Evolutionary conservation across 768 basidiomycete species (phyloP).

Genomic region (Termitomyces sp.): DNA sequence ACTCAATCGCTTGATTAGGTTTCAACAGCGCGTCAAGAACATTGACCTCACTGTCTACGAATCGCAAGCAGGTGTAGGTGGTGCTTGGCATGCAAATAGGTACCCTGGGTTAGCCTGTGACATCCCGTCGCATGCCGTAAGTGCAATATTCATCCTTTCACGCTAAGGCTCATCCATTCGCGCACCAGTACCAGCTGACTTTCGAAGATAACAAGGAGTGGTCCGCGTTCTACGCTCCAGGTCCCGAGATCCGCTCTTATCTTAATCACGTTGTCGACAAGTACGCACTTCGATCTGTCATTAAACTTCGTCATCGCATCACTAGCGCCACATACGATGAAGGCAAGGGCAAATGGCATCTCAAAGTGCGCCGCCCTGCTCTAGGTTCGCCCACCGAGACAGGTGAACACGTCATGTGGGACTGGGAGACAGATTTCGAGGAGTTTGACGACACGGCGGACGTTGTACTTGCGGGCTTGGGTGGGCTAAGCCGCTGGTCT

Average conservation of each 20-base stretch:
- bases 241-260: conserved; percentile 54
- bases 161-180: neutral
- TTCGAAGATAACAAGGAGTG: conserved; percentile 56
- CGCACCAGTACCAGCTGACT: conserved; percentile 48
- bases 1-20: conserved; percentile 25
- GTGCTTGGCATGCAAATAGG: conserved; percentile 54
- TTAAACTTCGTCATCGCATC: conserved; percentile 53
- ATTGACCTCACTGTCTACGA: conserved; percentile 56
- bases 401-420: conserved; percentile 13
- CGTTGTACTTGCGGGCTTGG: conserved; percentile 52
- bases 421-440: conserved; percentile 26
- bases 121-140: conserved; percentile 4
- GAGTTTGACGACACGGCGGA: conserved; percentile 52
- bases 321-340: conserved; percentile 47
- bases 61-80: conserved; percentile 53
- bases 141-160: neutral
- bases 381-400: conserved; percentile 10
- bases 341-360: conserved; percentile 47
- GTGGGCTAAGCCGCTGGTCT: conserved; percentile 50
- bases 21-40: conserved; percentile 49
- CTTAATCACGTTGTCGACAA: conserved; percentile 50
- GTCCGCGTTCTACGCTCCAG: conserved; percentile 57
- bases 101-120: conserved; percentile 31
- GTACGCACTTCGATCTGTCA: conserved; percentile 47
- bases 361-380: conserved; percentile 37